Base-by-base conservation (phyloP, 73 alveolate species). In the Paramecium biaurelia region DNA sequence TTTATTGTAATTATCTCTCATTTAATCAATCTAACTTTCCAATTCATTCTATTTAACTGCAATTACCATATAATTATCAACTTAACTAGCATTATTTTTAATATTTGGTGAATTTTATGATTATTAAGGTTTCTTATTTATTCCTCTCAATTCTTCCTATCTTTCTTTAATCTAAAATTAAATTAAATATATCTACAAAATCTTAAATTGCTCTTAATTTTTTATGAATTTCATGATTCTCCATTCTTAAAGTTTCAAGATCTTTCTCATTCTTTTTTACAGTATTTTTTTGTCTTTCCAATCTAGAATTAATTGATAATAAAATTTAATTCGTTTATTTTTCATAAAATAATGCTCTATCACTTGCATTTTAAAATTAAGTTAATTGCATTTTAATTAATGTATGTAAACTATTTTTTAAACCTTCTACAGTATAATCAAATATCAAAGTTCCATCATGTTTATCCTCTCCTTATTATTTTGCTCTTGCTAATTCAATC, bases 381-480 rank as follows among this genome's bases (percentile, higher is more conserved):
- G 43, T 79, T 24, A 79, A 43, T 79, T 79, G 43, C 90, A 79
- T 79, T 34, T 79, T 79, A 11, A 79, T 47, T 79, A 79, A 47
- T 8, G 90, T 79, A 79, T 79, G 90, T 47, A 79, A 43, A 43
- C 76, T 43, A 21, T 24, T 79, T 18, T 79, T 79, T 45, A 79
- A 79, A 38, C 90, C 90, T 34, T 79, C 90, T 0, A 79, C 90
- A 18, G 90, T 79, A 34, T 79, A 79, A 45, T 79, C 90, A 79
- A 79, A 79, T 41, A 79, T 79, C 23, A 79, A 14, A 30, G 90
- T 45, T 12, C 74, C 90, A 79, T 45, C 56, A 12, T 79, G 63
- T 21, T 79, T 47, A 2, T 79, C 74, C 26, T 79, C 45, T 24
- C 56, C 70, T 34, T 79, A 24, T 12, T 74, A 20, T 37, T 79